Conservation (phyloP, 2,329 filamentous ascomycete genomes). For the Alternaria incomplexa region DNA sequence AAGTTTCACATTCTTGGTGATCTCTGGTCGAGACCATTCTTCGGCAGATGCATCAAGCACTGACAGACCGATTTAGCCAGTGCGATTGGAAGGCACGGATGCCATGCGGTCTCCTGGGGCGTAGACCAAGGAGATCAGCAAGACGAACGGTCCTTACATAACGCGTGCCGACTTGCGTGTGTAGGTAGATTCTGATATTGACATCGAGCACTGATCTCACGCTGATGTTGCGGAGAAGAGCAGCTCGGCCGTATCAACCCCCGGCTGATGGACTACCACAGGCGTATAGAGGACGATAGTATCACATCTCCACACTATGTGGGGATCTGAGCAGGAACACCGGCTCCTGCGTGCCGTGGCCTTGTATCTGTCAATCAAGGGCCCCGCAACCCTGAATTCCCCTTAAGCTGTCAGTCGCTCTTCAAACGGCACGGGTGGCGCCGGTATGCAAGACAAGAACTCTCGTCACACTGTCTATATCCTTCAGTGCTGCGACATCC, state of each 20-base stretch:
- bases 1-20: conserved; percentile 1
- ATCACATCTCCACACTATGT: background rate
- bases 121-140: background rate
- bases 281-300: background rate
- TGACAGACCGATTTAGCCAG: background rate
- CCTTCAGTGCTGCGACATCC: background rate
- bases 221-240: background rate
- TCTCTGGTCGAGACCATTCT: background rate
- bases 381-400: background rate
- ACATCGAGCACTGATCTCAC: background rate
- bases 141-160: background rate
- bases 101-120: background rate
- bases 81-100: background rate
- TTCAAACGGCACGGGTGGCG: conserved; percentile 1
- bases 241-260: background rate
- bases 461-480: background rate
- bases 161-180: background rate
- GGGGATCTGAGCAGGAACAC: background rate
- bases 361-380: background rate
- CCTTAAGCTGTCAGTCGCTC: background rate
- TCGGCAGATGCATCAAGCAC: background rate
- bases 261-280: background rate
- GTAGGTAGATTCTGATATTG: background rate
- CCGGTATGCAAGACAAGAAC: background rate
- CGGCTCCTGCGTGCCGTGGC: background rate